Conservation (phyloP, 805 yeast species). For the Zygoascus biomembranicola region DNA sequence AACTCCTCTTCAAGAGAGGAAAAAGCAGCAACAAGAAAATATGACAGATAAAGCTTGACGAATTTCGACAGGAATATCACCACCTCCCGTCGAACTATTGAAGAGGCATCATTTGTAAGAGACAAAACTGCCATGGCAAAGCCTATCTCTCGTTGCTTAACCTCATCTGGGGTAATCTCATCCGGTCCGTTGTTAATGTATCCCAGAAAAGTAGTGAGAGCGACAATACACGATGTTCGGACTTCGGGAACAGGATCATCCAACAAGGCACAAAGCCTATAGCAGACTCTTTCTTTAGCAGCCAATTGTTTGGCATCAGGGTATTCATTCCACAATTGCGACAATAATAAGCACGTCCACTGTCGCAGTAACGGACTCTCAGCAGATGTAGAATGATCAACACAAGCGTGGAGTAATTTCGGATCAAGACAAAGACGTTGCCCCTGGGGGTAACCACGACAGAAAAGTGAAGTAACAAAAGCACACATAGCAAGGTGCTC, state of each 20-base stretch:
- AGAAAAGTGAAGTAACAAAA: constrained; percentile 76
- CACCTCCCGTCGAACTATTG: constrained; percentile 80
- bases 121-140: constrained; percentile 57
- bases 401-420: constrained; percentile 61
- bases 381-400: constrained; percentile 56
- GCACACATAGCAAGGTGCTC: constrained; percentile 96
- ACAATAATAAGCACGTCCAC: constrained; percentile 78
- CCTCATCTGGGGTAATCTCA: constrained; percentile 8
- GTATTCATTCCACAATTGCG: constrained; percentile 66
- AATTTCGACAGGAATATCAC: constrained; percentile 69
- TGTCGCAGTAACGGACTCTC: constrained; percentile 84
- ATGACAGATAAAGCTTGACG: constrained; percentile 57
- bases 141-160: constrained; percentile 43
- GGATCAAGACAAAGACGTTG: constrained; percentile 71
- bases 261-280: constrained; percentile 42
- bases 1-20: constrained; percentile 77
- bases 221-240: constrained; percentile 70
- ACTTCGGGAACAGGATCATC: constrained; percentile 95
- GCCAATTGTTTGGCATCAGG: constrained; percentile 69
- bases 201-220: constrained; percentile 62
- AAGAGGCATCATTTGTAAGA: constrained; percentile 77
- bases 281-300: constrained; percentile 54
- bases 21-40: constrained; percentile 81
- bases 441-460: constrained; percentile 70
- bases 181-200: constrained; percentile 8